phyloP scores from a whole-genome alignment of 1,284 basidiomycete species.

The Austroboletus olivaceoglutinosus region DNA sequence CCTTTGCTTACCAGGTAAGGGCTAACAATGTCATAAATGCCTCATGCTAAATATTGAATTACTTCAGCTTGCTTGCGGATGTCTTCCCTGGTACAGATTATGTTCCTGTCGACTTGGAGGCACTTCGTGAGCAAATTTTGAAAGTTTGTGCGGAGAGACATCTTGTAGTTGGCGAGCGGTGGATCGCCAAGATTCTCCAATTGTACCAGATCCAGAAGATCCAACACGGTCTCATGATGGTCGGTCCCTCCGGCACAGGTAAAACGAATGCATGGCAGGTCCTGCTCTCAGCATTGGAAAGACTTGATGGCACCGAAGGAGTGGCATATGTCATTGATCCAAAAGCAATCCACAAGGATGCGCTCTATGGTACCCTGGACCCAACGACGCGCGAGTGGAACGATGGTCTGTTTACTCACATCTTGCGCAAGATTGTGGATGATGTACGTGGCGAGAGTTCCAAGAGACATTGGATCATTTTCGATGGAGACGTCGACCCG shows the following conservation, averaged over 20 bases:
- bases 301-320: slow-evolving; percentile 90
- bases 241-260: slow-evolving; percentile 94
- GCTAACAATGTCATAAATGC: background rate
- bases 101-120: slow-evolving; percentile 83
- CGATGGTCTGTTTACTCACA: slow-evolving; percentile 97
- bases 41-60: slow-evolving; percentile 8
- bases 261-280: slow-evolving; percentile 99
- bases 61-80: slow-evolving; percentile 81
- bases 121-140: slow-evolving; percentile 80
- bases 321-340: slow-evolving; percentile 98
- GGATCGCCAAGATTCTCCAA: slow-evolving; percentile 96
- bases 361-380: slow-evolving; percentile 95
- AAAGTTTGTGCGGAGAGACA: slow-evolving; percentile 87
- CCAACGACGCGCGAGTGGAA: slow-evolving; percentile 99
- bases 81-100: slow-evolving; percentile 98
- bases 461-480: slow-evolving; percentile 99
- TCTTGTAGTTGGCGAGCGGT: slow-evolving; percentile 82
- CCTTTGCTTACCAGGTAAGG: slow-evolving; percentile 84
- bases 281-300: slow-evolving; percentile 86
- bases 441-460: slow-evolving; percentile 97
- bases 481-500: slow-evolving; percentile 99
- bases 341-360: slow-evolving; percentile 99
- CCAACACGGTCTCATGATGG: slow-evolving; percentile 99
- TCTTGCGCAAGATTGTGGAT: slow-evolving; percentile 96
- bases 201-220: slow-evolving; percentile 99